Base-by-base conservation (phyloP, 208 protist species). In the Angomonas deanei region DNA sequence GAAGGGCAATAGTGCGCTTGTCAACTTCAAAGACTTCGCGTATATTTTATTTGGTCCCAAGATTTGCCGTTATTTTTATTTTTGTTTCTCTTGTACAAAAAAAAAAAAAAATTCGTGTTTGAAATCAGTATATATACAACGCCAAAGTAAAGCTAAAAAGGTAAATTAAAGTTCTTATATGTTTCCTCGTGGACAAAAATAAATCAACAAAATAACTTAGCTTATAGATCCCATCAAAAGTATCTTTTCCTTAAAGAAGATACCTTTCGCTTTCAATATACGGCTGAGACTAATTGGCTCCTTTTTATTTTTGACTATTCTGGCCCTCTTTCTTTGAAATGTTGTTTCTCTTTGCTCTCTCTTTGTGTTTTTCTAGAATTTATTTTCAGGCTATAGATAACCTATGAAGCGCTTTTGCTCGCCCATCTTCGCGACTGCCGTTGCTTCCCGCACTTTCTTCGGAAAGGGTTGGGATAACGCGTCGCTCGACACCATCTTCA, bases 381-480 rank as follows among this genome's bases (percentile, higher is more conserved):
- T 50, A 23, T n/a, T n/a, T n/a, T n/a, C 24, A 57, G 57, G 24
- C 33, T 58, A 55, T 72, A 84, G 74, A 80, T 28, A 15, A 19
- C 28, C 50, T 2, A 87, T 89, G 82, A 84, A 88, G 75, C 85
- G 85, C 59, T 86, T 92, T 72, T 82, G 71, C 66, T 75, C 69
- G 36, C 71, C 79, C 31, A 74, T 74, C 59, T 61, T 85, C 32
- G 66, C 74, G 27, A 65, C 68, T 1, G 71, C 75, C 57, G 64
- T 72, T 26, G 61, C 52, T 30, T 73, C 72, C 65, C 88, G 88
- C 63, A 80, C 78, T 63, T 94, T 94, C 72, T 94, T 94, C 62
- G 88, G 88, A 33, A 94, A 94, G 73, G 88, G 88, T 31, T 94
- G 88, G 88, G 88, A 94, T 75, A 94, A 94, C 64, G 88, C 88